Evolutionary conservation across 208 protist genomes (phyloP), one percentile per base, ranked within the genome.

Genomic region (Trypanosoma theileri): DNA sequence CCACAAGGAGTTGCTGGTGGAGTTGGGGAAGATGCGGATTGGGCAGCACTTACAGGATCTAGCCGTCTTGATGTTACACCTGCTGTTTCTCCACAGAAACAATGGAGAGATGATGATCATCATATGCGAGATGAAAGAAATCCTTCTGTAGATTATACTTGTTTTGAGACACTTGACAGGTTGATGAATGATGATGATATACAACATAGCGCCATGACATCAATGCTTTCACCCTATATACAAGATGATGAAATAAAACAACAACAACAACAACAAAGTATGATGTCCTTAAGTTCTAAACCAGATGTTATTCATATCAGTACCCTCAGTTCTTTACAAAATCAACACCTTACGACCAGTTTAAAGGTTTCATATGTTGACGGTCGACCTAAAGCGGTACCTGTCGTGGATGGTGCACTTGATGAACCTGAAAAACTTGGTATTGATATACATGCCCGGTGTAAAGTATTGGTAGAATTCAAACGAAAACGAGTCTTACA

Each of bases 251-350:
- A 42, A 44, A 73, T 26, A 31, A 64, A 41, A 45, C 31, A 84
- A 51, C 59, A 69, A 50, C 46, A 57, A 65, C 69, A 67, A 59
- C 31, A 26, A n/a, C 22, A 61, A 11, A 12, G 16, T 50, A 48
- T 63, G 7, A 48, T 31, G 7, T 19, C 31, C 19, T 45, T 68
- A 11, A 60, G 10, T 8, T 28, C 45, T 16, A 79, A 64, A 73
- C 65, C 65, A 42, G 85, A 92, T 52, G 70, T 98, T 48, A 95
- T 98, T 31, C 96, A 97, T 62, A 92, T 99, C 51, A 98, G 88
- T 45, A 95, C 98, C 65, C 88, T 97, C 14, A 87, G 79, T 11
- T 88, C 90, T 44, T 96, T 99, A 35, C 92, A 98, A 41, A 98
- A 96, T 26, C 91, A 91, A 66, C 81, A 93, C 65, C 48, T 90